These are phyloP conservation scores for Mycena vulgaris DNA, from an alignment of 768 basidiomycete genomes.

Conservation along the genomic window DNA sequence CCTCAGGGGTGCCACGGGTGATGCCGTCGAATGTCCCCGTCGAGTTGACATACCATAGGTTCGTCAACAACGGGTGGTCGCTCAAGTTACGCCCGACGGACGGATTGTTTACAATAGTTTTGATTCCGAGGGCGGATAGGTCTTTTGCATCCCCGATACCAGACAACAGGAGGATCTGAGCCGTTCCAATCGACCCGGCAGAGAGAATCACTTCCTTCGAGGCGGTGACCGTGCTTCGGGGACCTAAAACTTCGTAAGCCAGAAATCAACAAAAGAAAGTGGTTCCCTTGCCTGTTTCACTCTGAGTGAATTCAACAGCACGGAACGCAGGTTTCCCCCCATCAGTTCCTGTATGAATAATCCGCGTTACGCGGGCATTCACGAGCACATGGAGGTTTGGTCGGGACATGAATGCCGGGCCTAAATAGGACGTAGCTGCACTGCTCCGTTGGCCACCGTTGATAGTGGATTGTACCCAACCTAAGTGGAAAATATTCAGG, in stretches of 20 bases:
- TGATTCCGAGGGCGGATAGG: constrained; percentile 30
- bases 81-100: constrained; percentile 38
- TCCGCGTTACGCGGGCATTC: constrained; percentile 38
- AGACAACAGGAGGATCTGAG: constrained; percentile 40
- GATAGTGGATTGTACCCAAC: constrained; percentile 44
- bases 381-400: constrained; percentile 46
- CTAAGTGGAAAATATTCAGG: constrained; percentile 14
- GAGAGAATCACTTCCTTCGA: constrained; percentile 48
- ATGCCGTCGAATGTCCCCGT: constrained; percentile 34
- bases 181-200: constrained; percentile 46
- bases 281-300: constrained; percentile 3
- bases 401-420: constrained; percentile 40
- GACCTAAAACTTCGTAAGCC: constrained; percentile 3
- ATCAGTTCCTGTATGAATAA: constrained; percentile 27
- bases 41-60: constrained; percentile 34
- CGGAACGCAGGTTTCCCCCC: constrained; percentile 19
- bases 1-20: constrained; percentile 24
- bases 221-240: constrained; percentile 34
- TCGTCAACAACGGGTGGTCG: constrained; percentile 36
- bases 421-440: constrained; percentile 48
- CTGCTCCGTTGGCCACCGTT: constrained; percentile 41
- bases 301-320: constrained; percentile 16
- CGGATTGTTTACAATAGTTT: constrained; percentile 35
- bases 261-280: not conserved
- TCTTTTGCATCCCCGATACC: constrained; percentile 39